These are phyloP conservation scores for Mucuna pruriens DNA, from an alignment of 306 rosid species.

Conservation along the genomic window DNA sequence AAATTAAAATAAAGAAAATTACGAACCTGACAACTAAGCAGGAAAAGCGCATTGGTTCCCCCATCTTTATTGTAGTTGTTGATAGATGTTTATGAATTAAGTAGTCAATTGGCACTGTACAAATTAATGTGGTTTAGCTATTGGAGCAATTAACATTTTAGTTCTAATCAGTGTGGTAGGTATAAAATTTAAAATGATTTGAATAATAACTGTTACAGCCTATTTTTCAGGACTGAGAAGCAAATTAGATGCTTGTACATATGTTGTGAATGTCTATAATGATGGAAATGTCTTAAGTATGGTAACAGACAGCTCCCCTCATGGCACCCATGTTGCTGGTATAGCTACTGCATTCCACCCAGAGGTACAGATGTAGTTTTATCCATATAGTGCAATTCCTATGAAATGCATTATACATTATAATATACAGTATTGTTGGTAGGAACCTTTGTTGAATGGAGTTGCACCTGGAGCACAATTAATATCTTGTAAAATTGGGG, in stretches of 20 bases:
- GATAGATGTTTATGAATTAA: conserved; percentile 25
- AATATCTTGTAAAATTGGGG: conserved; percentile 98
- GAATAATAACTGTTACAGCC: conserved; percentile 34
- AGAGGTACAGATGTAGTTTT: conserved; percentile 60
- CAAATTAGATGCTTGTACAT: conserved; percentile 92
- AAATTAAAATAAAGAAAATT: neutral
- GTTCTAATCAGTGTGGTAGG: conserved; percentile 13
- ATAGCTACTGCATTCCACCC: conserved; percentile 93
- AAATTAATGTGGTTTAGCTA: conserved; percentile 30
- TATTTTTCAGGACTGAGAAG: conserved; percentile 79
- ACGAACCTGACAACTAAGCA: neutral
- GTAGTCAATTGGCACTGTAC: conserved; percentile 11
- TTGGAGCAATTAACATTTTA: conserved; percentile 27
- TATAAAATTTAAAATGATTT: conserved; percentile 22
- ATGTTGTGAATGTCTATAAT: conserved; percentile 81
- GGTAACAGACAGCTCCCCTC: conserved; percentile 94
- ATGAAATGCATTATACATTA: conserved; percentile 25
- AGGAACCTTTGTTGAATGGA: conserved; percentile 97
- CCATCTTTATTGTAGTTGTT: conserved; percentile 25
- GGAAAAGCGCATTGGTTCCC: conserved; percentile 20
- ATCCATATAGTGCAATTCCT: conserved; percentile 18
- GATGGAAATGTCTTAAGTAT: conserved; percentile 87
- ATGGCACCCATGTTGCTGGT: conserved; percentile 97
- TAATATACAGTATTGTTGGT: conserved; percentile 40
- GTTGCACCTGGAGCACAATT: conserved; percentile 99